Percentiles rank a stretch among this genome's conserved stretches.
Evolutionary conservation across 2,329 filamentous ascomycete species (phyloP).

Genomic region (Fusarium pseudoanthophilum): DNA sequence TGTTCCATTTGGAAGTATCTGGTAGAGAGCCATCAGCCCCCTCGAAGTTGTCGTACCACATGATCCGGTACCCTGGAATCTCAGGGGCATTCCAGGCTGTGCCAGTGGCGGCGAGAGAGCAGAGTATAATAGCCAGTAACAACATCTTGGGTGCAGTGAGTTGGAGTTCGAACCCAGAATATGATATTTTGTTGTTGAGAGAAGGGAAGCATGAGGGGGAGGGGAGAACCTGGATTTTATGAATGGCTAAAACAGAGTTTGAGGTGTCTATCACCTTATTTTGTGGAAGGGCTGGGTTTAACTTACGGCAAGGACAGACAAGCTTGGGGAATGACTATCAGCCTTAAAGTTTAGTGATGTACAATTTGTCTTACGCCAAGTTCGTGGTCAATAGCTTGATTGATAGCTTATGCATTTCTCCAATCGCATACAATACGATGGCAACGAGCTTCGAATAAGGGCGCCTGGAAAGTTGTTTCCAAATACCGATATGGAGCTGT

Average conservation of each 20-base stretch:
- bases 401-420: background rate
- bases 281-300: background rate
- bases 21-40: slow-evolving; percentile 52
- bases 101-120: background rate
- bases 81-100: slow-evolving; percentile 43
- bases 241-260: background rate
- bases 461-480: too few species aligned
- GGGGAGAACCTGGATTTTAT: background rate
- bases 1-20: slow-evolving; percentile 56
- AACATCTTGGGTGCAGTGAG: background rate
- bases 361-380: too few species aligned
- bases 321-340: too few species aligned
- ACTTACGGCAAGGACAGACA: background rate
- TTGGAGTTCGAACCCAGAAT: background rate
- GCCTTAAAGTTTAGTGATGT: background rate
- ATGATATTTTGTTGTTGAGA: background rate
- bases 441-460: background rate
- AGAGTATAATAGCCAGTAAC: background rate
- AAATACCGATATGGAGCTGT: background rate
- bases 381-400: background rate
- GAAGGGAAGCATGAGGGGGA: background rate
- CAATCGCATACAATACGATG: background rate
- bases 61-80: slow-evolving; percentile 48
- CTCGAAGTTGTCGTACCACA: slow-evolving; percentile 59
- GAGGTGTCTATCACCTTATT: accelerated